phyloP scores from a whole-genome alignment of 805 yeast genomes.

The Nakazawaea anatomiae region DNA sequence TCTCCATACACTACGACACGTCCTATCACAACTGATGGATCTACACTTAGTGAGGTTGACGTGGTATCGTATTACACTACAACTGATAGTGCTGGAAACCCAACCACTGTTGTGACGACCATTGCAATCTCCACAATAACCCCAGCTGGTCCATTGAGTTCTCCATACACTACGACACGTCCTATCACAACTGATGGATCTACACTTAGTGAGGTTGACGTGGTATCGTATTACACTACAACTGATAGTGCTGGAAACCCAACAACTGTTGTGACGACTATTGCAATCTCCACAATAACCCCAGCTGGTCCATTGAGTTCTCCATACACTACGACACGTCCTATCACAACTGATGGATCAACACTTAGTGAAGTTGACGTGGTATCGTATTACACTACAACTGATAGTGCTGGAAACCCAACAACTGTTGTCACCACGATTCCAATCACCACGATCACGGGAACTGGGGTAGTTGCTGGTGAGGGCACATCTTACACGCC shows the following conservation, averaged over 20 bases:
- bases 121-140: background rate
- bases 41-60: background rate
- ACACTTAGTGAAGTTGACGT: background rate
- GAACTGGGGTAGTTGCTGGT: background rate
- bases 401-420: background rate
- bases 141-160: background rate
- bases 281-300: background rate
- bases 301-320: background rate
- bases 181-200: background rate
- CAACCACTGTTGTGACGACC: background rate
- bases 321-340: background rate
- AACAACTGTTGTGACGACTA: background rate
- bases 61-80: background rate
- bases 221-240: background rate
- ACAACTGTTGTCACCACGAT: background rate
- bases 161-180: background rate
- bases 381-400: background rate
- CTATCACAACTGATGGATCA: background rate
- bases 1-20: constrained; percentile 1
- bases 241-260: background rate
- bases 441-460: background rate
- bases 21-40: background rate
- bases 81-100: background rate
- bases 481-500: background rate
- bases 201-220: background rate